A percentile compares a stretch with the other conserved stretches of the same genome.
These are phyloP conservation scores for Leccinum truebloodii DNA, from an alignment of 768 basidiomycete species.

Conservation along the genomic window DNA sequence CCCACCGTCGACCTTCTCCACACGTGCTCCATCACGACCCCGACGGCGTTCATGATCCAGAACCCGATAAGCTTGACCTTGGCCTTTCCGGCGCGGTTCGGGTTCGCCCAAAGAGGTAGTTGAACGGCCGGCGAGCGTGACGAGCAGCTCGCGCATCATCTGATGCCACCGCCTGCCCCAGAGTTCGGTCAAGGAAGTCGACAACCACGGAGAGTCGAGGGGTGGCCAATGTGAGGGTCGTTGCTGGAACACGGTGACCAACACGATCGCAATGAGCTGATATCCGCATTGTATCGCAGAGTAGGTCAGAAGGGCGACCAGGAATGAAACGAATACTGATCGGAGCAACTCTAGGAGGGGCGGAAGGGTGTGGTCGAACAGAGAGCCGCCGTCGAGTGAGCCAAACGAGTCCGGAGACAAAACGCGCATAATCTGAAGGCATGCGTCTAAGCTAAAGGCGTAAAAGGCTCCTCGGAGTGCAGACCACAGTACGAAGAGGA, in stretches of 20 bases:
- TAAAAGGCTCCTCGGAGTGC: slow-evolving; percentile 1
- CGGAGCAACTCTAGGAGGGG: slow-evolving; percentile 35
- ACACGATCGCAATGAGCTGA: slow-evolving; percentile 43
- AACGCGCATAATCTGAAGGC: slow-evolving; percentile 13
- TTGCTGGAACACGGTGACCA: slow-evolving; percentile 47
- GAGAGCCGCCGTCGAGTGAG: slow-evolving; percentile 31
- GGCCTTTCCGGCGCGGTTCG: too few relatives aligned
- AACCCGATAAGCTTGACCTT: slow-evolving; percentile 41
- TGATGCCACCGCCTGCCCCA: slow-evolving; percentile 73
- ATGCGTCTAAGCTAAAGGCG: slow-evolving; percentile 17
- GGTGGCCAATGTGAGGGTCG: slow-evolving; percentile 60
- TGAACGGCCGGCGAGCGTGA: slow-evolving; percentile 47
- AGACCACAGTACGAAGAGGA: slow-evolving; percentile 14
- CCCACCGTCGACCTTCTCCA: slow-evolving; percentile 46
- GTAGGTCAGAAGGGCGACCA: slow-evolving; percentile 47
- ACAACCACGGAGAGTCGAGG: slow-evolving; percentile 51
- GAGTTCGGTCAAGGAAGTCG: slow-evolving; percentile 58
- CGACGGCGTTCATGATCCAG: slow-evolving; percentile 57
- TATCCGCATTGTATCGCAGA: slow-evolving; percentile 45
- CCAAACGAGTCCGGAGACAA: slow-evolving; percentile 44
- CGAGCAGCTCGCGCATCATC: slow-evolving; percentile 55
- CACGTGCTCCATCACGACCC: slow-evolving; percentile 47
- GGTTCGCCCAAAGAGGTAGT: slow-evolving; percentile 44
- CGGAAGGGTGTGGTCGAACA: slow-evolving; percentile 38
- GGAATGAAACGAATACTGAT: slow-evolving; percentile 43